Percentiles rank a stretch among this genome's conserved stretches.
These are phyloP conservation scores for Nemania bipapillata DNA, from an alignment of 2,329 filamentous ascomycete genomes.

Conservation along the genomic window DNA sequence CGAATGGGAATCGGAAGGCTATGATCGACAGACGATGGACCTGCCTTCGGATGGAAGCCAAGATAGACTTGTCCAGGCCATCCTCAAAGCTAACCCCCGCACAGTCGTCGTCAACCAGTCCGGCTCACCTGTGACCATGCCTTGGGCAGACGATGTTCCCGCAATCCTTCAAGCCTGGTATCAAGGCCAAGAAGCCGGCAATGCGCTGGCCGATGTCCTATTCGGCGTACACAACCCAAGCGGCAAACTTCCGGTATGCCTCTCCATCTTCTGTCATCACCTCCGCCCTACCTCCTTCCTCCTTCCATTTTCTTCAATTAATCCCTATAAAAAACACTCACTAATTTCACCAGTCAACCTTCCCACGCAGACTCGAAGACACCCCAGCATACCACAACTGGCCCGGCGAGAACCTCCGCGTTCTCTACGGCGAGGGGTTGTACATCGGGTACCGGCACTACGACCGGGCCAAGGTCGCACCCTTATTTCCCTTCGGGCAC, in stretches of 20 bases:
- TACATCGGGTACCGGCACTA: slow-evolving; percentile 80
- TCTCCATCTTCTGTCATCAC: background rate
- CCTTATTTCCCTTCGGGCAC: slow-evolving; percentile 78
- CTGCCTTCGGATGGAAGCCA: slow-evolving; percentile 67
- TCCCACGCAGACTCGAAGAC: slow-evolving; percentile 71
- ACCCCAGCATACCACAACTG: slow-evolving; percentile 78
- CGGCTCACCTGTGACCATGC: slow-evolving; percentile 75
- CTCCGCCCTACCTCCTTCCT: background rate
- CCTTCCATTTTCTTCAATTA: too few relatives aligned
- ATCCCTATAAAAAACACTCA: slow-evolving; percentile 13
- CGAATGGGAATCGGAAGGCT: slow-evolving; percentile 81
- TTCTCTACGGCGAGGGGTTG: slow-evolving; percentile 76
- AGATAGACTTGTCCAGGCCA: slow-evolving; percentile 71
- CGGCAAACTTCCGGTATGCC: slow-evolving; percentile 71
- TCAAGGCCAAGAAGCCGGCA: slow-evolving; percentile 75
- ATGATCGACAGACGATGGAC: slow-evolving; percentile 72
- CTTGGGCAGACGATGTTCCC: slow-evolving; percentile 73
- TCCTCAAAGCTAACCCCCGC: slow-evolving; percentile 70
- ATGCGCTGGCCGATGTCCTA: slow-evolving; percentile 73
- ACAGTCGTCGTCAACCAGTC: slow-evolving; percentile 77
- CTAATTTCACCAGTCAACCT: slow-evolving; percentile 63
- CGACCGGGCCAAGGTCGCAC: slow-evolving; percentile 68
- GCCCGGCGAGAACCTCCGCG: slow-evolving; percentile 75
- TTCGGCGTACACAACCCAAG: slow-evolving; percentile 72
- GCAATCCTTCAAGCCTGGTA: slow-evolving; percentile 78